phyloP scores from a whole-genome alignment of 2,329 filamentous ascomycete genomes.

The Fusarium brevicatenulatum region DNA sequence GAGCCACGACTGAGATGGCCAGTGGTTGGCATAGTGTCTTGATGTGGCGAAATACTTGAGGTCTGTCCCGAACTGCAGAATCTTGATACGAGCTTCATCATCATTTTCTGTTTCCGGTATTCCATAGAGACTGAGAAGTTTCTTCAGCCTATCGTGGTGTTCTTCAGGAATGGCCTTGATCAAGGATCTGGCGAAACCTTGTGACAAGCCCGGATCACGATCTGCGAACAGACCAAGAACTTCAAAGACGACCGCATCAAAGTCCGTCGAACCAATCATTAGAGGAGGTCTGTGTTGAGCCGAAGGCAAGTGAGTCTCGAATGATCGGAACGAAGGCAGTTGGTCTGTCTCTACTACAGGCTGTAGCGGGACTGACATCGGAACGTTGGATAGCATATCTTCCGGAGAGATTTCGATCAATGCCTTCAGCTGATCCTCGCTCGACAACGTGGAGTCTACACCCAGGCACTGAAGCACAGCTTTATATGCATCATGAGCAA shows the following conservation, averaged over 20 bases:
- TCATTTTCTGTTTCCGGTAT: background rate
- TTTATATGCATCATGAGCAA: background rate
- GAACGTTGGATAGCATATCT: background rate
- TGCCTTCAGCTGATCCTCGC: background rate
- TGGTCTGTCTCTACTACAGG: background rate
- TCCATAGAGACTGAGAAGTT: background rate
- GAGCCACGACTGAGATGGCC: background rate
- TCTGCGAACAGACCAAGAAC: background rate
- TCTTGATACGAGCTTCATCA: fast-evolving
- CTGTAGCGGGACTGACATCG: background rate
- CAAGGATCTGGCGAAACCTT: background rate
- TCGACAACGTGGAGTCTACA: background rate
- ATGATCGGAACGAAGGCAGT: background rate
- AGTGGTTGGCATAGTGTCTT: background rate
- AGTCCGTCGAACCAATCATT: background rate
- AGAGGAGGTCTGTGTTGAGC: background rate
- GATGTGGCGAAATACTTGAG: background rate
- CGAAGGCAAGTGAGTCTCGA: background rate
- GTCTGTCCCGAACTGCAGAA: background rate
- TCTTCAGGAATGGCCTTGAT: fast-evolving
- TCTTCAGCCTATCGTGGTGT: fast-evolving
- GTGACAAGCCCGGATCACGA: background rate
- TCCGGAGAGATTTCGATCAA: background rate
- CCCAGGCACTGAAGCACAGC: background rate
- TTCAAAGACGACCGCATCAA: background rate